Evolutionary conservation across 1,284 basidiomycete species (phyloP), one percentile per base, ranked within the genome.

Genomic region (Rhodotorula sp.): DNA sequence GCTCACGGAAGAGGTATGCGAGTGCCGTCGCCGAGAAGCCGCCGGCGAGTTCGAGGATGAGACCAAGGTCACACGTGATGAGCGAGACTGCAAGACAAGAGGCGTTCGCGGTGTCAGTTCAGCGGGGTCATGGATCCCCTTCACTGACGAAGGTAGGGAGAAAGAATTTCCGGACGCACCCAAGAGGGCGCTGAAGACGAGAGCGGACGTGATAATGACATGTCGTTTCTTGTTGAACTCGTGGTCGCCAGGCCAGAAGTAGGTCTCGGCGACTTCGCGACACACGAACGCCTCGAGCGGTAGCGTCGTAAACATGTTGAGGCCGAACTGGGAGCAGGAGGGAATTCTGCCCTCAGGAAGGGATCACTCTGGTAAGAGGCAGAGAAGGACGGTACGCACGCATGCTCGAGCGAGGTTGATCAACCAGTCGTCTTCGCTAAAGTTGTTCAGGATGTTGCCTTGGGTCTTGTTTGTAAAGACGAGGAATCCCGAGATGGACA

Each of bases 271-370:
- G 56, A 96, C 92, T 84, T 97, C 93, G 82, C 93, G 86, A 78
- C 94, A 96, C 22, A 97, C 93, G 79, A 97, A 96, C 29, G 93
- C 84, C 79, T 97, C 93, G 60, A 97, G 84, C 0, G 93, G 93
- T 26, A 95, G 86, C 0, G 95, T 99, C 1, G 95, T 96, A 77
- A 96, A 95, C 95, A 99, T 99, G 82, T 99, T 99, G 71, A 95
- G 82, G 7, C 95, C 95, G 78, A 99, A 98, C 70, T 72, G 26
- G 6, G 22, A 6, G 7, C 24, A 33, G 10, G 6, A 15, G 29
- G 14, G 8, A 24, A 14, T 45, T 33, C 3, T 51, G 42, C 8
- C 8, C 18, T 14, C n/a, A 20, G 26, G 14, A 4, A 30, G 7
- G 18, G 1, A 20, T 3, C 8, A 22, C 0, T 2, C 14, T 42